Evolutionary conservation across 169 alveolate genomes (phyloP), one percentile per base, ranked within the genome.

Genomic region (Theileria equi): DNA sequence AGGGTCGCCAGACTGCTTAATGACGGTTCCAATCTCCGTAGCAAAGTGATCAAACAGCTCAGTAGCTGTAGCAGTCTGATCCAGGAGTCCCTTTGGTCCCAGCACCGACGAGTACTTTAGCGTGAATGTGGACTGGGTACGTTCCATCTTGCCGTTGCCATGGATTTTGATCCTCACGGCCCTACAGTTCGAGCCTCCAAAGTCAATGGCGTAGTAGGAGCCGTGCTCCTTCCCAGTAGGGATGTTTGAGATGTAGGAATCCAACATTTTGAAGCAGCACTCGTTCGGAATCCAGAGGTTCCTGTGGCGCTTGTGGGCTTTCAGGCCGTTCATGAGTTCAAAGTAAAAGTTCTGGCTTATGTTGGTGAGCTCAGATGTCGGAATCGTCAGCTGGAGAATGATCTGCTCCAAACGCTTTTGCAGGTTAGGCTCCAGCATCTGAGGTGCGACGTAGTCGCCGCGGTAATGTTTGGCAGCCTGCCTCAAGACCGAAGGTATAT

Each of bases 151-250:
- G n/a, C 92, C 94, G 53, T 72, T 60, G 11, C 96, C 96, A 28
- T 61, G 64, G 41, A 92, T 62, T 13, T 83, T 69, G 36, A 90
- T 84, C 41, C 96, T 68, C 5, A 92, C 96, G 17, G 94, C 90
- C 26, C 96, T 34, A 32, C 88, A 79, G 49, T 89, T 90, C 7
- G 96, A 82, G 4, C 96, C 96, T 13, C 96, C 96, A 62, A 92
- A 91, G 60, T 92, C 96, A 13, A 92, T 69, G 16, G 96, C 95
- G 61, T 91, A 92, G 69, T 78, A 90, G 11, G 88, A 87, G 23
- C 96, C 96, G 29, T 35, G 82, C 71, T 92, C 96, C 32, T 73
- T 73, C 0, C 96, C 96, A 5, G 92, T 90, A 1, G 96, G 96
- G 19, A 88, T 50, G 23, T 47, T 44, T 36, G 89, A 34, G 25